Percentiles rank a stretch among this genome's conserved stretches.
These are phyloP conservation scores for Rhizopogon vinicolor DNA, from an alignment of 768 basidiomycete genomes.

Conservation along the genomic window DNA sequence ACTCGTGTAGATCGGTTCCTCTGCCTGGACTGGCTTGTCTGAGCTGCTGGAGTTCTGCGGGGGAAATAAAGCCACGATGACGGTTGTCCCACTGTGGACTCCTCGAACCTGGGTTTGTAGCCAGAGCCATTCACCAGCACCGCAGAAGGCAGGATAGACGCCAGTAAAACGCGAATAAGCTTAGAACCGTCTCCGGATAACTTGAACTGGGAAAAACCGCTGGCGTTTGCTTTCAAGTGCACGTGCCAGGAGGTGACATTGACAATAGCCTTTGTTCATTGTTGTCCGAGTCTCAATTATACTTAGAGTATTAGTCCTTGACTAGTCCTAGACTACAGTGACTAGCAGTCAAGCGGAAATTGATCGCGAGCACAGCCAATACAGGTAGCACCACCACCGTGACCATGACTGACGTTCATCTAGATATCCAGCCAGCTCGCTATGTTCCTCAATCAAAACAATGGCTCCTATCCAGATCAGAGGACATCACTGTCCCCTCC, in stretches of 20 bases:
- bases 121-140: neutral
- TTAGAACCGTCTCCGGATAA: too few species aligned
- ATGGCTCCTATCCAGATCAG: neutral
- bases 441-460: neutral
- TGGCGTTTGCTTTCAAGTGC: neutral
- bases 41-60: slow-evolving; percentile 28
- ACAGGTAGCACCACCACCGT: neutral
- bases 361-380: too few species aligned
- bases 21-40: slow-evolving; percentile 28
- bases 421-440: neutral
- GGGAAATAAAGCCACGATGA: slow-evolving; percentile 29
- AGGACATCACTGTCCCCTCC: slow-evolving; percentile 15
- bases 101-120: slow-evolving; percentile 12
- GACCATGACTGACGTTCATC: neutral
- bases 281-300: too few species aligned
- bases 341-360: too few species aligned
- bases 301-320: too few species aligned
- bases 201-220: too few species aligned
- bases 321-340: too few species aligned
- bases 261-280: too few species aligned
- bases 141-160: too few species aligned
- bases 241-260: neutral
- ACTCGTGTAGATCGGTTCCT: slow-evolving; percentile 27
- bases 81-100: slow-evolving; percentile 33
- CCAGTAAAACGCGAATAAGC: too few species aligned